phyloP scores from a whole-genome alignment of 345 rosid genomes.

The Pelargonium nanum region DNA sequence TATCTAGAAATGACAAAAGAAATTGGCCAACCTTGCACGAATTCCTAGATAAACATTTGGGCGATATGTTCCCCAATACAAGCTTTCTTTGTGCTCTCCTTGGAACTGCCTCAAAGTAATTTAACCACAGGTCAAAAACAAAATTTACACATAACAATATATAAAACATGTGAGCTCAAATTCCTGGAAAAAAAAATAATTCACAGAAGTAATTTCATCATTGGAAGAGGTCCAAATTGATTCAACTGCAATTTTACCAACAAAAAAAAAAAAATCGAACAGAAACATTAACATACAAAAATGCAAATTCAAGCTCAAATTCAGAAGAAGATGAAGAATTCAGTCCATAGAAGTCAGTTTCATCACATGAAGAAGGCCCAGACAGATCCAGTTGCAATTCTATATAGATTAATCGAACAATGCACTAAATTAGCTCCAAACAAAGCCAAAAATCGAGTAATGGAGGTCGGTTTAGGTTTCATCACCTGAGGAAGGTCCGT shows the following conservation, averaged over 20 bases:
- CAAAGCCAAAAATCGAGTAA: background rate
- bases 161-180: background rate
- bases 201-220: background rate
- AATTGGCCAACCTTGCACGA: constrained; percentile 51
- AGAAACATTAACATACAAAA: background rate
- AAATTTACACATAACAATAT: background rate
- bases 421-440: background rate
- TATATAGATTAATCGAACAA: too few species aligned
- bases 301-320: background rate
- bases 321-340: too few species aligned
- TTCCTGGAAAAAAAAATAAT: too few species aligned
- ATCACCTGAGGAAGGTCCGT: constrained; percentile 59
- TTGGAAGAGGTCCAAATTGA: background rate
- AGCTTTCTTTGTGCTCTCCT: constrained; percentile 74
- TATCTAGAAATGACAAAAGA: background rate
- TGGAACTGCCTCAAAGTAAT: constrained; percentile 44
- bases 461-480: background rate
- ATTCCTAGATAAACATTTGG: constrained; percentile 82
- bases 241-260: background rate
- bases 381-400: background rate
- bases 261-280: background rate
- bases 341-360: background rate
- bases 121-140: constrained; percentile 1
- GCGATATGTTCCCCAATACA: constrained; percentile 88
- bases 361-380: background rate